Evolutionary conservation across 148 eudicot species (phyloP), one percentile per base, ranked within the genome.

Genomic region (Vaccinium macrocarpon): DNA sequence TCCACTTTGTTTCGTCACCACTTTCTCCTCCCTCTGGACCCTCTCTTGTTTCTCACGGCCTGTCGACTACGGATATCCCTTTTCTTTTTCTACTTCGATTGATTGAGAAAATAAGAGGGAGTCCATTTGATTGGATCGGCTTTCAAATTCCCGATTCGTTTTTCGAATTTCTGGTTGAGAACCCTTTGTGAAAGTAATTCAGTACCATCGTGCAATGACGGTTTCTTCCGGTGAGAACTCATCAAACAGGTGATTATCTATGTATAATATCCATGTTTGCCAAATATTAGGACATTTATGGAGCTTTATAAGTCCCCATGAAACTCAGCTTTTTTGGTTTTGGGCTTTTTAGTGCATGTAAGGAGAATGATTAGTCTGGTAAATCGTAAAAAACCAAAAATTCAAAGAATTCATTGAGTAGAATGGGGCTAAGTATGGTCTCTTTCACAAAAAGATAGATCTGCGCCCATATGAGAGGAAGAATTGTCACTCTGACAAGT

Each of bases 191-290:
- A 50, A 25, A 50, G 49, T 49, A 21, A 29, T 1, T 46, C 38
- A 75, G 53, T 76, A 8, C 59, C 53, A 85, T 82, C 78, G 0
- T 79, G 82, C 49, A 35, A 87, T 89, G 91, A 84, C 88, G 3
- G 55, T 51, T 62, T 86, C 88, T 15, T 86, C 88, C 2, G 78
- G 6, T 70, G 88, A 84, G 29, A 66, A 48, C 83, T 84, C 91
- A 25, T 13, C 35, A 29, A 88, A 88, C 32, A 87, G 90, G 91
- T 91, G 80, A 75, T 46, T 3, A 21, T 6, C 25, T 13, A 14
- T 53, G 5, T 18, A 29, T 18, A 35, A 19, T 52, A 13, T 51
- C 8, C 1, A 0, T 79, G 11, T 32, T 10, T 27, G 4, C 32
- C 8, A 51, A 18, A n/a, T 10, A 9, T 25, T 49, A 32, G 0